Evolutionary conservation across 1,139 yeast genomes (phyloP), one percentile per base, ranked within the genome.

Genomic region (Blastobotrys persicus): DNA sequence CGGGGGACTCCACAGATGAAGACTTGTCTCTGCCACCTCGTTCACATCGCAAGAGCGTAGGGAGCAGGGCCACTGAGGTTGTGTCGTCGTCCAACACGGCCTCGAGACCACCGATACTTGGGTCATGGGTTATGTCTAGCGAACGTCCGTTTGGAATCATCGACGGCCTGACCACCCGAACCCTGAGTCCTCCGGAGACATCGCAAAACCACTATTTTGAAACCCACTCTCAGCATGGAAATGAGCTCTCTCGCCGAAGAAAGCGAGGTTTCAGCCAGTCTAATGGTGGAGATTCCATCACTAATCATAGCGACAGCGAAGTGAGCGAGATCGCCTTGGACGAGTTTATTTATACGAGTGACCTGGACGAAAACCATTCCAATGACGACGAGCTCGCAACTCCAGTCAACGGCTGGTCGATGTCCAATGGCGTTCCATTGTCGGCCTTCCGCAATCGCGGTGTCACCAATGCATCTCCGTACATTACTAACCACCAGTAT

Each of bases 1-100:
- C 72, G 31, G 95, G 92, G 42, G 96, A 91, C 59, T 87, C 95
- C 9, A 92, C 98, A 0, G 98, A 92, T 67, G 95, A 88, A 54
- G 98, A 92, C 63, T 77, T 79, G 28, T 75, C 81, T 16, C 69
- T 91, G 42, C 95, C 95, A 2, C 78, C 82, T 3, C 77, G 85
- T 4, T 74, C 80, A 11, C 74, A 77, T 49, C 74, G 75, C 46
- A 73, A 69, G 41, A 69, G 81, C 32, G 94, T 89, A 1, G 81
- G 88, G 6, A 83, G 85, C 57, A 81, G 86, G 54, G 91, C 92
- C 1, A 89, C 92, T 56, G 98, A 92, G 65, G 88, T 92, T 11
- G 76, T 92, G 17, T 85, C 95, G 6, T 84, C 95, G 1, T 85
- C 89, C 46, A 83, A 85, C 5, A 83, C 87, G 26, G 91, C 91